Evolutionary conservation across 2,329 filamentous ascomycete species (phyloP).

Genomic region (Bimuria novae-zelandiae): DNA sequence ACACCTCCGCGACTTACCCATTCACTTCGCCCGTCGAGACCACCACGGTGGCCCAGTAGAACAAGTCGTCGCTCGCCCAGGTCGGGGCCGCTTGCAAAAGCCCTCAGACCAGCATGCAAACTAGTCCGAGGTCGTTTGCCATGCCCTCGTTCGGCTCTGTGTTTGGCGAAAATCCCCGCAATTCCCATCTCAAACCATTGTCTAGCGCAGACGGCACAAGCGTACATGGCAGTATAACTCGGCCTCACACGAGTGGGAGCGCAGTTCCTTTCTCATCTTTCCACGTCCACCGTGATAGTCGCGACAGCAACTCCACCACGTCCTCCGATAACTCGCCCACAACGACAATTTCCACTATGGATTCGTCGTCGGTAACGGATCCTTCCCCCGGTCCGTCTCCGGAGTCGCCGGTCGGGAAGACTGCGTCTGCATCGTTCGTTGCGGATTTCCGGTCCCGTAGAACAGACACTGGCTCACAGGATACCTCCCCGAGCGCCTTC

Average conservation of each 20-base stretch:
- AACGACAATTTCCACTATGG: conserved; percentile 88
- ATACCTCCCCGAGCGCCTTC: conserved; percentile 55
- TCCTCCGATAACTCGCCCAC: conserved; percentile 95
- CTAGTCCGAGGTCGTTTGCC: conserved; percentile 41
- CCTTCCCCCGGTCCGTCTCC: conserved; percentile 88
- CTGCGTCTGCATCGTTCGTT: conserved; percentile 71
- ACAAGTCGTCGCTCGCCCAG: conserved; percentile 24
- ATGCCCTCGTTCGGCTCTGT: conserved; percentile 79
- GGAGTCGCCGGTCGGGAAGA: conserved; percentile 79
- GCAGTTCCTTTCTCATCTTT: conserved; percentile 47
- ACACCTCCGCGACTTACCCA: conserved; percentile 17
- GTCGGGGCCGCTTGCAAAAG: conserved; percentile 19
- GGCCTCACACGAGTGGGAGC: conserved; percentile 43
- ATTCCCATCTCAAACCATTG: conserved; percentile 55
- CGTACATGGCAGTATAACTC: conserved; percentile 39
- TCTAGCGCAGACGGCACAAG: conserved; percentile 21
- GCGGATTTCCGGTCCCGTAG: conserved; percentile 55
- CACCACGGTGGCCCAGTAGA: conserved; percentile 22
- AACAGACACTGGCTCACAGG: conserved; percentile 47
- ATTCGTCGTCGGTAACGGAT: conserved; percentile 87
- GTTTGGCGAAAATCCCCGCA: conserved; percentile 65
- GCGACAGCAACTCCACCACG: conserved; percentile 79
- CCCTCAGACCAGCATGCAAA: conserved; percentile 42
- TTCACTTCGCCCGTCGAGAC: conserved; percentile 9
- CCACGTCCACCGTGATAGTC: conserved; percentile 69